Base-by-base conservation (phyloP, 139 green algal species). In the Nannochloris sp. region DNA sequence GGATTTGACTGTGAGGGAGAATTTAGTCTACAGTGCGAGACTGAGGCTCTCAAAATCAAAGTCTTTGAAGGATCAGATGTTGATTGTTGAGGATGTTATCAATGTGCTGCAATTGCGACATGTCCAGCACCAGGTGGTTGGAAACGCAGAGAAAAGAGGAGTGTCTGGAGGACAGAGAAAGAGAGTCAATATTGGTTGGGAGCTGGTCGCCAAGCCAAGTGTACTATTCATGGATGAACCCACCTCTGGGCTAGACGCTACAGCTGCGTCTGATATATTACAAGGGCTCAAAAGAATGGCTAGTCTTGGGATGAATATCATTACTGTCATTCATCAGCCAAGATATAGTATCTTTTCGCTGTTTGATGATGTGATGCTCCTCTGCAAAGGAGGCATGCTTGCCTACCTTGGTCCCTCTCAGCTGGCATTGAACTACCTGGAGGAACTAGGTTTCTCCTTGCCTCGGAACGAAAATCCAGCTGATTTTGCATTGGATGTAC, bases 81-180 rank as follows among this genome's bases (percentile, higher is more conserved):
- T 24, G 55, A 73, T 76, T 24, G 68, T 80, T 57, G 78, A 81
- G 21, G 65, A 46, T 34, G 46, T 44, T 23, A 70, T 60, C 61
- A 61, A 49, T 53, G 51, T 50, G 40, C 64, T 56, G 9, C 57
- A 74, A 51, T 64, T 80, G 19, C 57, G 61, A 19, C 70, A 70
- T 43, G 64, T 80, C 27, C 75, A 83, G 65, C 78, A 84, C 31
- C 80, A 73, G 8, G 57, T 81, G 9, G 72, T 87, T 31, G 82
- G 82, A 31, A 64, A 60, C 4, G 82, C 67, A 44, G 72, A 79
- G 62, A 68, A 66, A 57, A 55, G 82, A 14, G 82, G 82, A 34
- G 72, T 87, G 48, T 76, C 61, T 70, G 87, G 87, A 10, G 87
- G 87, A 0, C 83, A 93, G 81, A 75, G 84, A 58, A 95, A 95